Percentiles rank a stretch among this genome's conserved stretches.
phyloP scores from a whole-genome alignment of 176 grass and related monocot species.

The Dactylis glomerata region DNA sequence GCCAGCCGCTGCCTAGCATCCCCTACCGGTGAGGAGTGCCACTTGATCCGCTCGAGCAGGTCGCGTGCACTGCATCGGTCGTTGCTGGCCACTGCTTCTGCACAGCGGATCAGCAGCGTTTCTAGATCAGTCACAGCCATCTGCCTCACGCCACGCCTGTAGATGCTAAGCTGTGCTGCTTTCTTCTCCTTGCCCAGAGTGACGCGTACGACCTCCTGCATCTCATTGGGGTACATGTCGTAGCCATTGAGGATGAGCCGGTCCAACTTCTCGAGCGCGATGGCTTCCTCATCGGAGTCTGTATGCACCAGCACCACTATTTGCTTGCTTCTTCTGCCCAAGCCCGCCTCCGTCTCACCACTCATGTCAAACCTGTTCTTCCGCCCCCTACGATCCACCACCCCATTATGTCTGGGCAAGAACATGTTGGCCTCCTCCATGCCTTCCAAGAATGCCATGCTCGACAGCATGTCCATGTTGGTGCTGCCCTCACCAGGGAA shows the following conservation, averaged over 20 bases:
- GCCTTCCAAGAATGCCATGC: slow-evolving; percentile 22
- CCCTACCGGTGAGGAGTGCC: slow-evolving; percentile 26
- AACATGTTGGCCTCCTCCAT: slow-evolving; percentile 47
- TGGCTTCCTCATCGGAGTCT: slow-evolving; percentile 12
- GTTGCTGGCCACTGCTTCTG: slow-evolving; percentile 44
- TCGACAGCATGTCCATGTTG: background rate
- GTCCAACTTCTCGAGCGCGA: slow-evolving; percentile 41
- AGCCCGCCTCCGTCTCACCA: slow-evolving; percentile 17
- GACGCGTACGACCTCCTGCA: background rate
- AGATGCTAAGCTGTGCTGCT: slow-evolving; percentile 4
- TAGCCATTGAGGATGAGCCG: slow-evolving; percentile 23
- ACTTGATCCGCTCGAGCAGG: slow-evolving; percentile 38
- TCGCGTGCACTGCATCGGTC: slow-evolving; percentile 21
- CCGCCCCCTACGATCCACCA: slow-evolving; percentile 9
- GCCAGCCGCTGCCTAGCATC: slow-evolving; percentile 51
- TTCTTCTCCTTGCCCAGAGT: background rate
- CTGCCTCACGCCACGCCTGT: background rate
- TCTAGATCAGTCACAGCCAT: slow-evolving; percentile 38
- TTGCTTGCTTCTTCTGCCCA: background rate
- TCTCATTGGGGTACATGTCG: background rate
- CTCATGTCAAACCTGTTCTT: slow-evolving; percentile 27
- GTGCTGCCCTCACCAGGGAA: background rate
- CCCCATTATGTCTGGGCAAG: slow-evolving; percentile 28
- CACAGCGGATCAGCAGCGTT: slow-evolving; percentile 52
- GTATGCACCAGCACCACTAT: background rate